Conservation (phyloP, 805 yeast genomes). For the Teunomyces atbi region DNA sequence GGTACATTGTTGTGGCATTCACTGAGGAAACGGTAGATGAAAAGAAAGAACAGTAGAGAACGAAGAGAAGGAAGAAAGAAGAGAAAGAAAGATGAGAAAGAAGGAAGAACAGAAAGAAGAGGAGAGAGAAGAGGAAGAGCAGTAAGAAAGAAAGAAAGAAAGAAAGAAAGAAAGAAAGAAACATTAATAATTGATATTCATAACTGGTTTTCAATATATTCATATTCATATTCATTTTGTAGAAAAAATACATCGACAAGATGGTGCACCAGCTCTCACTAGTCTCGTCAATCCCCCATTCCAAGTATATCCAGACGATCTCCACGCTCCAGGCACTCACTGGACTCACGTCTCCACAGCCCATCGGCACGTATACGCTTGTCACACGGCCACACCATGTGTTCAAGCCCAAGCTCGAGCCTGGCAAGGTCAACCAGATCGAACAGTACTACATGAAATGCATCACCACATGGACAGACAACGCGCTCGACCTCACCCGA, state of each 20-base stretch:
- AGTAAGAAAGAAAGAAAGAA: background rate
- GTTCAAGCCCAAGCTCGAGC: conserved; percentile 52
- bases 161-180: background rate
- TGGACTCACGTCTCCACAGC: conserved; percentile 45
- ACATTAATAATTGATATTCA: background rate
- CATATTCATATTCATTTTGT: too few relatives aligned
- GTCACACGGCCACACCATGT: conserved; percentile 49
- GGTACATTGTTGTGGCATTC: conserved; percentile 73
- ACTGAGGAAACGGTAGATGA: conserved; percentile 51
- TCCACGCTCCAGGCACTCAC: conserved; percentile 53
- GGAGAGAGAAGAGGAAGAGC: background rate
- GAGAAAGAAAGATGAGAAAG: background rate
- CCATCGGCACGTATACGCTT: conserved; percentile 47
- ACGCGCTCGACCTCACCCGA: conserved; percentile 21
- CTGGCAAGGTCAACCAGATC: conserved; percentile 56
- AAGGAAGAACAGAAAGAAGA: background rate
- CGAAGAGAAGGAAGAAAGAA: background rate
- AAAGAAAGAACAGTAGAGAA: conserved; percentile 8
- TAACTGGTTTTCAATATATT: too few relatives aligned
- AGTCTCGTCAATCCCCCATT: conserved; percentile 43
- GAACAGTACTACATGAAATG: conserved; percentile 54
- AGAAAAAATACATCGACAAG: background rate
- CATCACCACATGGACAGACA: conserved; percentile 46
- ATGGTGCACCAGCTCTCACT: conserved; percentile 59
- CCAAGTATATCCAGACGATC: conserved; percentile 40